Conservation (phyloP, 331 rosid species). For the Malus hybrid region DNA sequence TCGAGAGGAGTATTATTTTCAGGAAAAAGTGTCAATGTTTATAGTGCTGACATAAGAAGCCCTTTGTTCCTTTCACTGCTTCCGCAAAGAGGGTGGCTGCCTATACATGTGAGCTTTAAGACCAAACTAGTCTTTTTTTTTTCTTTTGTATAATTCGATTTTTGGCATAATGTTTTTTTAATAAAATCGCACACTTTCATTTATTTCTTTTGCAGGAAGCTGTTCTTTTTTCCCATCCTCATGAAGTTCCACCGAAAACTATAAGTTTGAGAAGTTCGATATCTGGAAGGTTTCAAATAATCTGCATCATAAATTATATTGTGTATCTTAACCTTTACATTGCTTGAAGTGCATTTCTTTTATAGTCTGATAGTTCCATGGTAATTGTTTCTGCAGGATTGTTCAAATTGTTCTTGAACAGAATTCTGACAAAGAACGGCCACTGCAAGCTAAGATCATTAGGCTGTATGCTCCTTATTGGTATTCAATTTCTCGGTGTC, state of each 20-base stretch:
- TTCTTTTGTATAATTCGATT: background rate
- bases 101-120: slow-evolving; percentile 51
- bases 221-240: slow-evolving; percentile 83
- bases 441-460: slow-evolving; percentile 60
- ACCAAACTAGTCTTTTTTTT: background rate
- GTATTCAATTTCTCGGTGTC: slow-evolving; percentile 76
- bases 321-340: background rate
- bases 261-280: slow-evolving; percentile 82
- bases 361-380: slow-evolving; percentile 19
- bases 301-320: background rate
- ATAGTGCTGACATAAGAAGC: slow-evolving; percentile 75
- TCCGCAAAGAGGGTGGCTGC: slow-evolving; percentile 97
- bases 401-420: slow-evolving; percentile 87
- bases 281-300: slow-evolving; percentile 74
- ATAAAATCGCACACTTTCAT: slow-evolving; percentile 5
- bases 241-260: slow-evolving; percentile 59
- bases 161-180: background rate
- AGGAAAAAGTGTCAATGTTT: slow-evolving; percentile 66
- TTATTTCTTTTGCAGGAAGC: slow-evolving; percentile 56
- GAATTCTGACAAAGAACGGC: slow-evolving; percentile 45
- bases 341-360: background rate
- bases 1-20: slow-evolving; percentile 70
- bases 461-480: slow-evolving; percentile 90
- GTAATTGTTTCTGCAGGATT: slow-evolving; percentile 57
- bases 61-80: slow-evolving; percentile 85